Evolutionary conservation across 2,329 filamentous ascomycete genomes (phyloP), one percentile per base, ranked within the genome.

Genomic region (Pyrenophora teres): DNA sequence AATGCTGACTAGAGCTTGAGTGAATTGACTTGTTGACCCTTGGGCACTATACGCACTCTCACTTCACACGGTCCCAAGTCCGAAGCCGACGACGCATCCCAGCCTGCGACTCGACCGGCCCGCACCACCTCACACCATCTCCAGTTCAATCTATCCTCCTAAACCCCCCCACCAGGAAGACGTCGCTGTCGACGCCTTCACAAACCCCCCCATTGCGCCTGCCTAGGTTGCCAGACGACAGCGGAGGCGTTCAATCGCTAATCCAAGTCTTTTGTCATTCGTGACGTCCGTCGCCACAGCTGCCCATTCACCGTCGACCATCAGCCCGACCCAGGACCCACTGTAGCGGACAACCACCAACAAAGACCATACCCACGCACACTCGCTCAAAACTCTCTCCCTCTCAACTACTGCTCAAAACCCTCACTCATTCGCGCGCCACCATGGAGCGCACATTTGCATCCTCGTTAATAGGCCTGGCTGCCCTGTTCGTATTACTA

Each of bases 221-320:
- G 25, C 9, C 25, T 10, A 27, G 25, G 25, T 6, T 27, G 25
- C 25, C 41, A 39, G 40, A 56, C 57, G 41, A 47, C 44, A 37
- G 41, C 47, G 60, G 59, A 58, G 51, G 62, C 62, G 57, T 66
- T 64, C 52, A 64, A 46, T 67, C 64, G 60, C 64, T 63, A 19
- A 52, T 53, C 50, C 46, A 44, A 35, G 40, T 56, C 50, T 45
- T 45, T 48, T 42, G 42, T 55, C 39, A 42, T 30, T 27, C n/a
- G 39, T 51, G 51, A 50, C 46, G 41, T 31, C 19, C 23, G 12
- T 54, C 16, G 44, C 57, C 39, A 52, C 51, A 42, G 30, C 33
- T 23, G 21, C 30, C 43, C 49, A 47, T 47, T 52, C 43, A 39
- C 48, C 27, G 31, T 21, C 40, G 40, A 51, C 36, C n/a, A 23